Evolutionary conservation across 129 eudicot genomes (phyloP), one percentile per base, ranked within the genome.

Genomic region (Helianthus tuberosus): DNA sequence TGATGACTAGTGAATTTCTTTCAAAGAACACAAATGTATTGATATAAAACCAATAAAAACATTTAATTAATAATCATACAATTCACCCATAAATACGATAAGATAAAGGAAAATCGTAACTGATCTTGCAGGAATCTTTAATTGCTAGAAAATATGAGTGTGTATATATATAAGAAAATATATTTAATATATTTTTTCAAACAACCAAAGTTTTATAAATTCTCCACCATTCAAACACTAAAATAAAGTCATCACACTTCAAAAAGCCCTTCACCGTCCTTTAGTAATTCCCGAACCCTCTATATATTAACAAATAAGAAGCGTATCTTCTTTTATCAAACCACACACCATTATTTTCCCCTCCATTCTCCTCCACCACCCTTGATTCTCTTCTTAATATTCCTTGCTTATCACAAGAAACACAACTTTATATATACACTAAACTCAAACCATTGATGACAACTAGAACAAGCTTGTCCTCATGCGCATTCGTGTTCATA

Each of bases 181-280:
- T 59, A 4, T 5, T 29, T 1, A 29, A 29, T 29, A 29, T 29
- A 29, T 29, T 29, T 27, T 59, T 29, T 11, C 17, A 60, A 60
- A 60, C 65, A 60, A 60, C 15, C 20, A 23, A 58, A 3, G 5
- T 14, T 3, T 25, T 25, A 60, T 27, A 60, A 32, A 60, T 60
- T 72, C 73, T 64, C 73, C 72, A 71, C 74, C 82, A 65, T 64
- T 71, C 62, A 79, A 53, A 71, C 78, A 72, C 47, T 32, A 41
- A 50, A 60, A 52, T 1, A 59, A 4, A 20, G 35, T 14, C 27
- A 77, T 69, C 39, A 79, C 78, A 79, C 48, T 72, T 68, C 78
- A 29, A 79, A 79, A 79, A 79, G 82, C 73, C 73, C 82, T 64
- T 79, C 78, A 79, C 82, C 82, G 69, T 79, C 74, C 82, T 72